phyloP scores from a whole-genome alignment of 495 filamentous ascomycete species.

The Hapsidospora chrysogenum region DNA sequence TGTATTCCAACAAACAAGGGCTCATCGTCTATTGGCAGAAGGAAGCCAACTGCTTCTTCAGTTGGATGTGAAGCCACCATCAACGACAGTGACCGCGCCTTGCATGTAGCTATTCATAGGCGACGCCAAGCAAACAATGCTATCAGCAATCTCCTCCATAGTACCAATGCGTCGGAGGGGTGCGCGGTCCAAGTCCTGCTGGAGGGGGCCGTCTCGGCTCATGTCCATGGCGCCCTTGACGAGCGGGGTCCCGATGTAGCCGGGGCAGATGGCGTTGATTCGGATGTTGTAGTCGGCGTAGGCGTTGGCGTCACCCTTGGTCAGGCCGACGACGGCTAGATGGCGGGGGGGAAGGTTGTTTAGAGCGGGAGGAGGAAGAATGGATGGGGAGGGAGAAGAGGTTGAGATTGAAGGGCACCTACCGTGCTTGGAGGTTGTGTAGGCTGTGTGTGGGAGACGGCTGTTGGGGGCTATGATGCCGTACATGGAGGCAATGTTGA shows the following conservation, averaged over 20 bases:
- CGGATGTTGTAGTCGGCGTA: slow-evolving; percentile 27
- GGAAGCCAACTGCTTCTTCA: background rate
- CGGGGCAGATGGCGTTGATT: slow-evolving; percentile 34
- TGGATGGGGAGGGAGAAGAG: background rate
- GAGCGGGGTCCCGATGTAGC: slow-evolving; percentile 25
- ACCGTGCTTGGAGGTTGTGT: slow-evolving; percentile 28
- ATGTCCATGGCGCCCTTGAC: slow-evolving; percentile 19
- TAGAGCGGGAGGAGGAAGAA: background rate
- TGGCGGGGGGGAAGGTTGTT: background rate
- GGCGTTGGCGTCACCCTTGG: slow-evolving; percentile 26
- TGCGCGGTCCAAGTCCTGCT: slow-evolving; percentile 3
- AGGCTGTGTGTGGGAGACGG: slow-evolving; percentile 8
- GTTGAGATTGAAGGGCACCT: too few relatives aligned
- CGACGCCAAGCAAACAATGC: slow-evolving; percentile 16
- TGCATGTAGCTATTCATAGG: slow-evolving; percentile 26
- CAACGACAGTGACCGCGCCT: slow-evolving; percentile 9
- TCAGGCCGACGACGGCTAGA: slow-evolving; percentile 15
- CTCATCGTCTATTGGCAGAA: too few relatives aligned
- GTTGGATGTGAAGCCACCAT: slow-evolving; percentile 6
- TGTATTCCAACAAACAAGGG: too few relatives aligned
- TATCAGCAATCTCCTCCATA: slow-evolving; percentile 21
- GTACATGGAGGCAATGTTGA: slow-evolving; percentile 48
- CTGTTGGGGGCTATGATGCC: slow-evolving; percentile 33
- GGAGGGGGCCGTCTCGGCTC: slow-evolving; percentile 1
- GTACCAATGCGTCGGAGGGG: slow-evolving; percentile 14